Percentiles rank a stretch among this genome's conserved stretches.
phyloP scores from a whole-genome alignment of 345 rosid species.

The Combretum micranthum region DNA sequence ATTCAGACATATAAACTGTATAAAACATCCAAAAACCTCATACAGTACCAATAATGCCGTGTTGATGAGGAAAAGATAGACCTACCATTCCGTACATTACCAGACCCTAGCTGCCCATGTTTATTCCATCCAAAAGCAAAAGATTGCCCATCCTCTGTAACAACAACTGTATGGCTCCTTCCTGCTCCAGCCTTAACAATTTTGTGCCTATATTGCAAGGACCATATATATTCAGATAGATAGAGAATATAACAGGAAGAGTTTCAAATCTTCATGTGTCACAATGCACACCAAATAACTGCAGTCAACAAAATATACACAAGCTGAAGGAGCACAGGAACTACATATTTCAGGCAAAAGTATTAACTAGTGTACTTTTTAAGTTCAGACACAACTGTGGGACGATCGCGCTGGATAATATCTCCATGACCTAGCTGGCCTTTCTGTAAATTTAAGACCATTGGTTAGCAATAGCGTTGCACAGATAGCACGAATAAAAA shows the following conservation, averaged over 20 bases:
- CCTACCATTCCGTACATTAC: slow-evolving; percentile 69
- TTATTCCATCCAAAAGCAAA: slow-evolving; percentile 96
- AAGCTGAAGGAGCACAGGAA: background rate
- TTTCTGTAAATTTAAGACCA: slow-evolving; percentile 44
- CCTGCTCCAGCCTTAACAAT: slow-evolving; percentile 71
- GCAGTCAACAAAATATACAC: background rate
- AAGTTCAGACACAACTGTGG: slow-evolving; percentile 85
- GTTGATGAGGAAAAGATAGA: slow-evolving; percentile 3
- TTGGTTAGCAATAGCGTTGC: slow-evolving; percentile 4
- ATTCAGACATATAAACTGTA: background rate
- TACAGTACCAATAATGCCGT: background rate
- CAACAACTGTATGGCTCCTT: slow-evolving; percentile 73
- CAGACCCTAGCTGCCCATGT: slow-evolving; percentile 91
- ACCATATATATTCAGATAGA: background rate
- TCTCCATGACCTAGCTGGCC: slow-evolving; percentile 99
- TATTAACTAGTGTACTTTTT: slow-evolving; percentile 46
- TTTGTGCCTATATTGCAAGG: slow-evolving; percentile 47
- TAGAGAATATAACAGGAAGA: slow-evolving; percentile 2
- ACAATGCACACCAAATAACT: background rate
- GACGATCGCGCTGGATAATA: slow-evolving; percentile 80
- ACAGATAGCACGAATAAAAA: slow-evolving; percentile 1
- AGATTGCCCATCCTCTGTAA: slow-evolving; percentile 70
- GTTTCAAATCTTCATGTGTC: slow-evolving; percentile 3
- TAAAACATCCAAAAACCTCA: background rate
- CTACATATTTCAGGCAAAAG: background rate